Conservation (phyloP, 345 rosid genomes). For the Citrus cavaleriei region DNA sequence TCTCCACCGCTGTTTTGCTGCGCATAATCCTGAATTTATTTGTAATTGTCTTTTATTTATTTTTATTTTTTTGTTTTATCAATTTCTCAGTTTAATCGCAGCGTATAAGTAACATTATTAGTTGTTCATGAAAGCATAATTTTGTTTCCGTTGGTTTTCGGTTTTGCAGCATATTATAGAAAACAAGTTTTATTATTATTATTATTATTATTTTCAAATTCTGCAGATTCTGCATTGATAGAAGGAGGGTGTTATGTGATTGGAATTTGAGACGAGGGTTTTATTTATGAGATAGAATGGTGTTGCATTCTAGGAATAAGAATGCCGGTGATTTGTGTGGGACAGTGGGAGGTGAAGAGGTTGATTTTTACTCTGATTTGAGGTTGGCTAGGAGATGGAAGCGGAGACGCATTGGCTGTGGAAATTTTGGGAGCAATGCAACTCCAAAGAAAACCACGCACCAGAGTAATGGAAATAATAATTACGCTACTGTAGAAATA, state of each 20-base stretch:
- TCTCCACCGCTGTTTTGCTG: not conserved
- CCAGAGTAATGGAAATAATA: not conserved
- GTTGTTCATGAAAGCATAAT: not conserved
- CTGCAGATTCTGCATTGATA: not conserved
- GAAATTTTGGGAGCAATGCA: not conserved
- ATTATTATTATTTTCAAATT: no score
- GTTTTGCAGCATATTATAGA: not conserved
- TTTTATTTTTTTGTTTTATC: not conserved
- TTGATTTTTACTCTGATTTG: not conserved
- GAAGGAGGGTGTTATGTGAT: not conserved
- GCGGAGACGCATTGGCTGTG: constrained; percentile 22
- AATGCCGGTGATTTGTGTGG: not conserved
- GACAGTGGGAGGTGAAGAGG: not conserved
- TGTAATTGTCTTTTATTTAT: no score
- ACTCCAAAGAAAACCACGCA: not conserved
- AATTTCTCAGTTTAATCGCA: not conserved
- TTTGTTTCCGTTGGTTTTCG: not conserved
- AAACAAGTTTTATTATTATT: no score
- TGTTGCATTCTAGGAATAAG: not conserved
- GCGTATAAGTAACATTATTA: not conserved
- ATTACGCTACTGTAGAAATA: constrained; percentile 1
- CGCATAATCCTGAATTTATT: not conserved
- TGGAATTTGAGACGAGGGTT: not conserved
- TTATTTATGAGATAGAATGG: not conserved
- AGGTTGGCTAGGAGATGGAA: constrained; percentile 33